These are phyloP conservation scores for Globomyces sp. DNA, from an alignment of 371 early-diverging fungal genomes.

Conservation along the genomic window DNA sequence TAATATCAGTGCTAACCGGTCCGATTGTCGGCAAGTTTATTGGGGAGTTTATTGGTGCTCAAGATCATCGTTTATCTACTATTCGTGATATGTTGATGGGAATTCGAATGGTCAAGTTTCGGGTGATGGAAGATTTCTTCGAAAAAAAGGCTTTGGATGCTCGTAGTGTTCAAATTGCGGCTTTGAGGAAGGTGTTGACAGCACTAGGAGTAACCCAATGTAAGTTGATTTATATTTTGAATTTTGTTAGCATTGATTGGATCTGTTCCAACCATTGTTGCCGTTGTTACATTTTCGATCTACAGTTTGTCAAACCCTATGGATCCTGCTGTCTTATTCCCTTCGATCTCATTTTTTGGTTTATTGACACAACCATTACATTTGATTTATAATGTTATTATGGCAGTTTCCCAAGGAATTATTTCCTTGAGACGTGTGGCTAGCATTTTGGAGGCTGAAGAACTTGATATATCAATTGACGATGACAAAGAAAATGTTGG, in stretches of 20 bases:
- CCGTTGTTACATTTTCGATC: slow-evolving; percentile 13
- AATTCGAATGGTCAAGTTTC: slow-evolving; percentile 16
- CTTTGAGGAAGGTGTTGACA: not conserved
- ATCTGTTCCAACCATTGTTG: slow-evolving; percentile 14
- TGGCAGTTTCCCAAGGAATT: not conserved
- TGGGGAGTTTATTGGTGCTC: not conserved
- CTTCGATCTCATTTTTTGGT: slow-evolving; percentile 2
- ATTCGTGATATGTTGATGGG: slow-evolving; percentile 14
- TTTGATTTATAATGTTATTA: not conserved
- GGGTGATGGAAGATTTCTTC: slow-evolving; percentile 5
- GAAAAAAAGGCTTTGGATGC: slow-evolving; percentile 1
- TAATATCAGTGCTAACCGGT: not conserved
- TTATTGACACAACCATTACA: not conserved
- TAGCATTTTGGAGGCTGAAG: not conserved
- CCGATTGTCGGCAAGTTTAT: not conserved
- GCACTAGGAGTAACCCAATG: not conserved
- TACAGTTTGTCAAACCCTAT: slow-evolving; percentile 9
- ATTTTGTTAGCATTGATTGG: not conserved
- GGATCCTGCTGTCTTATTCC: slow-evolving; percentile 2
- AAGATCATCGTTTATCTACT: slow-evolving; percentile 4
- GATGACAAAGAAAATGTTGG: not conserved
- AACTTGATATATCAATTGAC: slow-evolving; percentile 28
- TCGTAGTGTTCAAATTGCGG: slow-evolving; percentile 15
- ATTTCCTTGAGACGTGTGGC: not conserved
- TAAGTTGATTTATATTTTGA: slow-evolving; percentile 16